Evolutionary conservation across 441 rosid genomes (phyloP).

Genomic region (Biscutella laevigata): DNA sequence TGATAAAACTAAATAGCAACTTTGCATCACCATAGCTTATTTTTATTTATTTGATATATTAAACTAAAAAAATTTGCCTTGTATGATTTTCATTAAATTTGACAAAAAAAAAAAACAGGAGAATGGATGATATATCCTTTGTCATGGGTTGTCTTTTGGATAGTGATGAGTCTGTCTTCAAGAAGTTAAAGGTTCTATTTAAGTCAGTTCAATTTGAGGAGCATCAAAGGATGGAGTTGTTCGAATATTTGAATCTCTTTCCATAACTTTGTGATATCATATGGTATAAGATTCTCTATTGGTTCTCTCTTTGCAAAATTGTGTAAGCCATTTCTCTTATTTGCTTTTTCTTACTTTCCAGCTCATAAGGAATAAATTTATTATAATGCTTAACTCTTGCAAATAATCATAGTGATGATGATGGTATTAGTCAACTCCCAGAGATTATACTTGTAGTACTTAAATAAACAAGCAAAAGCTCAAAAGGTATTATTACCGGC

Average conservation of each 20-base stretch:
- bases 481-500: not conserved
- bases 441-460: no score
- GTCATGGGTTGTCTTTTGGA: constrained; percentile 30
- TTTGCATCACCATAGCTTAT: no score
- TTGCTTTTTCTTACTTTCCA: constrained; percentile 12
- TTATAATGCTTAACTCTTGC: not conserved
- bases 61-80: no score
- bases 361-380: constrained; percentile 6
- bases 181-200: not conserved
- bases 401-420: not conserved
- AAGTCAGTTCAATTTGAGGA: not conserved
- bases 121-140: constrained; percentile 26
- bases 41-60: no score
- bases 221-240: constrained; percentile 7
- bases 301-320: not conserved
- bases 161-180: constrained; percentile 12
- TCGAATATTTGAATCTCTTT: constrained; percentile 10
- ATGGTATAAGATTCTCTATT: constrained; percentile 4
- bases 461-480: not conserved
- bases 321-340: not conserved
- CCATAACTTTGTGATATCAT: not conserved
- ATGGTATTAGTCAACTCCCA: not conserved
- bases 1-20: no score
- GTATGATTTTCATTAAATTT: no score
- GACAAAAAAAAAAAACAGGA: no score